phyloP scores from a whole-genome alignment of 441 rosid genomes.

The Brassica hybrid region DNA sequence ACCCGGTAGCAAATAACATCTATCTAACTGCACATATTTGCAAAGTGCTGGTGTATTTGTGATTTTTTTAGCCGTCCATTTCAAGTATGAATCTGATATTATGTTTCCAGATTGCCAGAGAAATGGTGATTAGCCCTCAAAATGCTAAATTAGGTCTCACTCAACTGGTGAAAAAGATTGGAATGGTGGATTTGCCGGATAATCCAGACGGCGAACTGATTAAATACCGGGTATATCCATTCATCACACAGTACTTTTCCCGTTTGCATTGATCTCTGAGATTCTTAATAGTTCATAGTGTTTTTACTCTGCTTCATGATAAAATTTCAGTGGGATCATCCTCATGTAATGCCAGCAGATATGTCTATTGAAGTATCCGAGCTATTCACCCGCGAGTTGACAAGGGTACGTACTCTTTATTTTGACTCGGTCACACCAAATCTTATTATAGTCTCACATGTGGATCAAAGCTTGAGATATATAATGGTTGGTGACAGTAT shows the following conservation, averaged over 20 bases:
- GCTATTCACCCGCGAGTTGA: conserved; percentile 86
- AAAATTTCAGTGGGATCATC: conserved; percentile 87
- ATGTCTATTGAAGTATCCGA: conserved; percentile 94
- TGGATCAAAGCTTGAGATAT: conserved; percentile 27
- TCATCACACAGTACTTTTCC: conserved; percentile 17
- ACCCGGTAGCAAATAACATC: background rate
- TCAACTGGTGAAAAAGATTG: conserved; percentile 72
- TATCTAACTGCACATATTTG: conserved; percentile 10
- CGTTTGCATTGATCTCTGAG: conserved; percentile 7
- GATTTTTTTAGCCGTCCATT: background rate
- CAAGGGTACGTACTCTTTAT: conserved; percentile 68
- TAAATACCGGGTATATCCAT: conserved; percentile 70
- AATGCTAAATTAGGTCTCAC: conserved; percentile 83
- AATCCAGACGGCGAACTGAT: conserved; percentile 76
- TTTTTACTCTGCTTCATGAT: conserved; percentile 32
- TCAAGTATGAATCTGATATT: conserved; percentile 14
- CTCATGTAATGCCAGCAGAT: conserved; percentile 79
- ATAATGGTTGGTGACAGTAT: conserved; percentile 61
- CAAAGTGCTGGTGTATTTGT: conserved; percentile 9
- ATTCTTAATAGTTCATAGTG: conserved; percentile 18
- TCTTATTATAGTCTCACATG: conserved; percentile 8
- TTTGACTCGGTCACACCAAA: conserved; percentile 27
- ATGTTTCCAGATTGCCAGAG: conserved; percentile 83
- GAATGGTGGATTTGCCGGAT: conserved; percentile 75
- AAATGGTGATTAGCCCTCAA: conserved; percentile 98